Evolutionary conservation across 495 filamentous ascomycete genomes (phyloP).

Genomic region (Penicillium soppii): DNA sequence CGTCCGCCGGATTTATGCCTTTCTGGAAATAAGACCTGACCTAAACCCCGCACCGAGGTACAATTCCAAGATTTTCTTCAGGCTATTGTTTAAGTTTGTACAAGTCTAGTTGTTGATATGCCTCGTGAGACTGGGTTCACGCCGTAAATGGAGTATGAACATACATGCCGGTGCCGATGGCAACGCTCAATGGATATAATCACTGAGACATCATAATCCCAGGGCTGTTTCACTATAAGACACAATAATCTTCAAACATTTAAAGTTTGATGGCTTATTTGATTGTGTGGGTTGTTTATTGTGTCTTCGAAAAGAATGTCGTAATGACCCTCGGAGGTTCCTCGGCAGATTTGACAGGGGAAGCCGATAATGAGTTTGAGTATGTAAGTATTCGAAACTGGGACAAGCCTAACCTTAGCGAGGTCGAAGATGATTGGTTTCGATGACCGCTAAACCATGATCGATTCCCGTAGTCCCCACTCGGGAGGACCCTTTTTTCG

Average conservation of each 20-base stretch:
- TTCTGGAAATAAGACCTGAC: not conserved
- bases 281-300: not conserved
- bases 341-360: not conserved
- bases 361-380: not conserved
- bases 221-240: conserved; percentile 8
- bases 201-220: not conserved
- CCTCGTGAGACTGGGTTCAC: conserved; percentile 2
- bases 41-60: not conserved
- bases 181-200: not conserved
- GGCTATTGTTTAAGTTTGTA: not conserved
- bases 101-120: not conserved
- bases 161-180: not conserved
- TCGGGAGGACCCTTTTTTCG: not conserved
- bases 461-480: not conserved
- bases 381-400: not conserved
- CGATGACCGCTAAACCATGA: not conserved
- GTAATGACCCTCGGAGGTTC: not conserved
- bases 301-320: not conserved
- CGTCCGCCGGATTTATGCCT: conserved; percentile 5
- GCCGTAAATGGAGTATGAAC: not conserved
- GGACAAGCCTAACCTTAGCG: not conserved
- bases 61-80: not conserved
- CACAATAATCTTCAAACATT: not conserved
- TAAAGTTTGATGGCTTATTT: not conserved
- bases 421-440: not conserved